These are phyloP conservation scores for Barnettozyma siamensis DNA, from an alignment of 805 yeast genomes.

Conservation along the genomic window DNA sequence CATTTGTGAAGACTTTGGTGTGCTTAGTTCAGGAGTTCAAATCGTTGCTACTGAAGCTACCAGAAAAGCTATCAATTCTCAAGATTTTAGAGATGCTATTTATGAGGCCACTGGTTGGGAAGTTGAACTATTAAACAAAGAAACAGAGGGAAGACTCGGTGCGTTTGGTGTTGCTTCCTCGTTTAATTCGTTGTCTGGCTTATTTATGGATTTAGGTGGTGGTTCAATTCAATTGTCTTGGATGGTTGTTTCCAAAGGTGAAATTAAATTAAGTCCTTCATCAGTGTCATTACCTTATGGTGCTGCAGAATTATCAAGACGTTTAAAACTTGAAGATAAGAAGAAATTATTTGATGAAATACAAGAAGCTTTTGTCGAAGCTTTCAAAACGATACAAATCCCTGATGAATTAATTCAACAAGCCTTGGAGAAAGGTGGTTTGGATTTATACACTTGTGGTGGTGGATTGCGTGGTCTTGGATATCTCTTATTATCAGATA, in stretches of 20 bases:
- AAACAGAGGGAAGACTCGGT: slow-evolving; percentile 62
- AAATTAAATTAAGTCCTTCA: slow-evolving; percentile 44
- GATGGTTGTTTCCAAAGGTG: slow-evolving; percentile 54
- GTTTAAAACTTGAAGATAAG: slow-evolving; percentile 46
- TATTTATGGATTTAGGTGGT: slow-evolving; percentile 71
- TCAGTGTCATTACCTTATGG: slow-evolving; percentile 71
- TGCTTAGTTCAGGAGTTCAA: slow-evolving; percentile 50
- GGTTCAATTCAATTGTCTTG: slow-evolving; percentile 66
- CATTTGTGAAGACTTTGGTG: slow-evolving; percentile 73
- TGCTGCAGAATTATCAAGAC: slow-evolving; percentile 58
- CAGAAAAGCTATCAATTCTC: slow-evolving; percentile 60
- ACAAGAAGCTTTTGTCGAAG: slow-evolving; percentile 42
- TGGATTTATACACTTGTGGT: slow-evolving; percentile 61
- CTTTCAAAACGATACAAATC: slow-evolving; percentile 44
- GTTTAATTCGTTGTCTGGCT: slow-evolving; percentile 57
- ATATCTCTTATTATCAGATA: slow-evolving; percentile 46
- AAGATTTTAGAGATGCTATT: slow-evolving; percentile 51
- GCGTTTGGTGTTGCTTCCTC: slow-evolving; percentile 74
- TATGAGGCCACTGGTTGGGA: slow-evolving; percentile 60
- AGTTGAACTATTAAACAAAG: slow-evolving; percentile 52
- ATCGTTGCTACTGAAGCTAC: slow-evolving; percentile 76
- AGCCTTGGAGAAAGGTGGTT: slow-evolving; percentile 53
- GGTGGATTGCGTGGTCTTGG: slow-evolving; percentile 74
- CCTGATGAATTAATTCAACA: slow-evolving; percentile 46
- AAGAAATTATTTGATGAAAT: slow-evolving; percentile 49